A percentile compares a stretch with the other conserved stretches of the same genome.
Conservation (phyloP, 768 basidiomycete genomes). For the Leccinum sublutescens region DNA sequence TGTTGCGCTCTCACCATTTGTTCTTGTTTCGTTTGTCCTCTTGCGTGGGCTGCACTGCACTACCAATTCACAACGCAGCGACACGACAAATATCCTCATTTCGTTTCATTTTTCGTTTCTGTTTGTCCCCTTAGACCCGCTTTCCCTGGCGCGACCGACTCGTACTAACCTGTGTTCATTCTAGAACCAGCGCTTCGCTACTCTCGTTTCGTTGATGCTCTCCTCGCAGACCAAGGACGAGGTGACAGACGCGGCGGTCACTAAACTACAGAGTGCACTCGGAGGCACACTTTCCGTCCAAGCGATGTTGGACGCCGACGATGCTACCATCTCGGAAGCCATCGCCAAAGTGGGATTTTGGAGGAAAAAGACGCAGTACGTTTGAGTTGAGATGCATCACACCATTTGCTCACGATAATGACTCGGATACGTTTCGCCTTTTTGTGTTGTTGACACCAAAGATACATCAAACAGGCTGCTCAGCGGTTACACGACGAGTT, state of each 20-base stretch:
- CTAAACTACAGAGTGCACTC: slow-evolving; percentile 66
- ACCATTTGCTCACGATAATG: background rate
- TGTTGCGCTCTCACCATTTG: background rate
- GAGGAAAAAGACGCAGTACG: slow-evolving; percentile 80
- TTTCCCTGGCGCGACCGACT: background rate
- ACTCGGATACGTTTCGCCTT: background rate
- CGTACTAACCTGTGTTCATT: background rate
- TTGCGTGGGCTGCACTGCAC: background rate
- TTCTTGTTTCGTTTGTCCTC: no score
- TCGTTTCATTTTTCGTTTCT: background rate
- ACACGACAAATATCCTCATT: background rate
- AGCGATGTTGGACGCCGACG: slow-evolving; percentile 63
- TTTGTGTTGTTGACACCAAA: slow-evolving; percentile 24
- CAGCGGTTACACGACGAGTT: slow-evolving; percentile 67
- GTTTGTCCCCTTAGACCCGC: background rate
- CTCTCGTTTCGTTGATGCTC: slow-evolving; percentile 90
- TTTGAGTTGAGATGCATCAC: background rate
- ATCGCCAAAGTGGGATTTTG: slow-evolving; percentile 94
- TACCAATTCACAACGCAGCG: background rate
- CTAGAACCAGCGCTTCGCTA: slow-evolving; percentile 79
- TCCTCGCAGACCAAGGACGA: slow-evolving; percentile 96
- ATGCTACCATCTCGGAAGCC: slow-evolving; percentile 61
- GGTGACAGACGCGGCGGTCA: slow-evolving; percentile 77
- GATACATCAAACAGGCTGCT: slow-evolving; percentile 76
- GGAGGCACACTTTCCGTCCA: slow-evolving; percentile 79